phyloP scores from a whole-genome alignment of 805 yeast genomes.

The Maudiozyma barnettii region DNA sequence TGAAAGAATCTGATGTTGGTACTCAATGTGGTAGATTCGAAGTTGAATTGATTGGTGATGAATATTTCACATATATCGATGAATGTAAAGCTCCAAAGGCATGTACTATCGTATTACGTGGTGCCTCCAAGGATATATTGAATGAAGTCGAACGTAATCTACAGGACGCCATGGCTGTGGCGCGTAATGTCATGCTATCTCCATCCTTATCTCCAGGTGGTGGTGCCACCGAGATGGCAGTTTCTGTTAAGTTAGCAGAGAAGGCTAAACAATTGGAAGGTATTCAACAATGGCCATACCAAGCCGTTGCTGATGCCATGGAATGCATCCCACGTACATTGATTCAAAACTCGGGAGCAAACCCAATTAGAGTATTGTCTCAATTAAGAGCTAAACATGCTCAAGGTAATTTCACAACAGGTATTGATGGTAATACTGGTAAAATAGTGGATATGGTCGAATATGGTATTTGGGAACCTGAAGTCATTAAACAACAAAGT shows the following conservation, averaged over 20 bases:
- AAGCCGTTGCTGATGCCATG: slow-evolving; percentile 97
- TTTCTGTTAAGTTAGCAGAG: slow-evolving; percentile 77
- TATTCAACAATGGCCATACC: slow-evolving; percentile 96
- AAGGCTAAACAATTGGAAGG: slow-evolving; percentile 90
- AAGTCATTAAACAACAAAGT: slow-evolving; percentile 92
- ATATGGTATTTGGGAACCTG: slow-evolving; percentile 99
- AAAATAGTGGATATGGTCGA: slow-evolving; percentile 90
- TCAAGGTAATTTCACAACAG: slow-evolving; percentile 73
- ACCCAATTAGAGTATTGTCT: slow-evolving; percentile 81
- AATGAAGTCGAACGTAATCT: slow-evolving; percentile 94
- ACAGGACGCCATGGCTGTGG: slow-evolving; percentile 97
- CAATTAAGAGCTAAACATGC: slow-evolving; percentile 96
- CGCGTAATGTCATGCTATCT: slow-evolving; percentile 88
- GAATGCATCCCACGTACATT: slow-evolving; percentile 97
- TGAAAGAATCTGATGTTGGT: slow-evolving; percentile 86
- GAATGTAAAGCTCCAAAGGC: slow-evolving; percentile 83
- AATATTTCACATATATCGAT: slow-evolving; percentile 79
- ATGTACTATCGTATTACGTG: slow-evolving; percentile 85
- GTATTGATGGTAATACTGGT: slow-evolving; percentile 92
- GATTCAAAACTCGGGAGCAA: slow-evolving; percentile 96
- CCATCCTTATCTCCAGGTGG: slow-evolving; percentile 97
- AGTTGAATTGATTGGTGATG: slow-evolving; percentile 94
- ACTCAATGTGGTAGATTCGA: slow-evolving; percentile 81
- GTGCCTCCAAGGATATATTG: slow-evolving; percentile 92
- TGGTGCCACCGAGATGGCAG: slow-evolving; percentile 99